Evolutionary conservation across 2,329 filamentous ascomycete genomes (phyloP), one percentile per base, ranked within the genome.

Genomic region (Exutisphaerella laricina): DNA sequence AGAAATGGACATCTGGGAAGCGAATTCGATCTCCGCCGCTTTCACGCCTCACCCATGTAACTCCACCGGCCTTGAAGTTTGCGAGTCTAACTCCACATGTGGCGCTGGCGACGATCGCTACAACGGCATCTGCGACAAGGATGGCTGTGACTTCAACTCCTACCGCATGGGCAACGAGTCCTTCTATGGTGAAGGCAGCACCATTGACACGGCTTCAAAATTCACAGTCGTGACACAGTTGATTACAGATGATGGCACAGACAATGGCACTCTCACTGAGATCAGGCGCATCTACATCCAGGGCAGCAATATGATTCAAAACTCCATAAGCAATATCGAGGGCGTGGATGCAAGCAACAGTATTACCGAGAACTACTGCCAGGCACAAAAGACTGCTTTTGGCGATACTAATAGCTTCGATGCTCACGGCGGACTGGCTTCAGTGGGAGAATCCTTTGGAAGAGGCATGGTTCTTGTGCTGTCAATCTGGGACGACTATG

Each of bases 1-100:
- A 31, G 81, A 84, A 64, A 80, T 85, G 74, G 46, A 84, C 55
- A 72, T 81, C 63, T 84, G 80, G 79, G 80, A 85, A 67, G 80
- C 80, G 54, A 84, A 85, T 71, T 72, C 69, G 53, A 74, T 81
- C 58, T 75, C 79, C 14, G 75, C 73, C 12, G 82, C 81, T 39
- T 73, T 73, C 58, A 85, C 82, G 4, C 79, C 82, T 13, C 82
- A 85, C 62, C 72, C 78, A 31, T 85, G 82, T 70, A 66, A 65
- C 42, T 66, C 60, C 45, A 62, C 68, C 32, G 72, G 69, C 38
- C 68, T 49, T 1, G 30, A 43, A 28, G 39, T 60, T 0, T 57
- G 55, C 25, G 70, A 70, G n/a, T 63, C 74, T 46, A 45, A 46
- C 5, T 79, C 75, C 54, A 66, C 40, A 22, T 77, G 77, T 46